These are phyloP conservation scores for Acanthamoeba polyphaga DNA, from an alignment of 208 protist species.

Conservation along the genomic window DNA sequence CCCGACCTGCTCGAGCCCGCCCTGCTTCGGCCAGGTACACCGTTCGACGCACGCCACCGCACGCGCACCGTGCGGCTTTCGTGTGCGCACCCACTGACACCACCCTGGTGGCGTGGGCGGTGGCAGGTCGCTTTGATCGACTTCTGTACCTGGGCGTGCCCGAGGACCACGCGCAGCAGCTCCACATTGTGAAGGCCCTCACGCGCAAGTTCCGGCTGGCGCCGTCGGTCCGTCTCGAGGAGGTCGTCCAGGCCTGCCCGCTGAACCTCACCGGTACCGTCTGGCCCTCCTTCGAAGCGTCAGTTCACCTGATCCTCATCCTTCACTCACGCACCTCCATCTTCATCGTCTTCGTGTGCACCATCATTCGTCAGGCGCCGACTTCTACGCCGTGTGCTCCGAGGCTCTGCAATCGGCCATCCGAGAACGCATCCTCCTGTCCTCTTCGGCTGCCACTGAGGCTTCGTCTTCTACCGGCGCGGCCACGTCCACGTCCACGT, in stretches of 20 bases:
- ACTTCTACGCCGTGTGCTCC: conserved; percentile 88
- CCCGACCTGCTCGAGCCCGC: conserved; percentile 89
- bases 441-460: background rate
- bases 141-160: conserved; percentile 87
- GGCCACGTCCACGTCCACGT: background rate
- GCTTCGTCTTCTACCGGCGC: background rate
- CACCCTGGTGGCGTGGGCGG: background rate
- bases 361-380: conserved; percentile 77
- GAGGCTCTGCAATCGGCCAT: conserved; percentile 84
- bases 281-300: conserved; percentile 17
- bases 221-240: conserved; percentile 74
- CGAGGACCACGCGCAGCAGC: conserved; percentile 78
- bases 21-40: conserved; percentile 86
- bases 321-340: no score
- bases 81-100: background rate
- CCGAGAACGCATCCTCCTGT: conserved; percentile 76
- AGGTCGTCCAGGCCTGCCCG: conserved; percentile 79
- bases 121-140: conserved; percentile 82
- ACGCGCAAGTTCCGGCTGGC: conserved; percentile 86
- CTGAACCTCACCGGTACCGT: conserved; percentile 72
- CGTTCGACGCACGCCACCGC: no score
- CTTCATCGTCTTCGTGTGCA: no score
- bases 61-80: background rate
- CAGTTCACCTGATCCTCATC: no score
- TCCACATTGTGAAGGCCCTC: conserved; percentile 84